Percentiles rank a stretch among this genome's conserved stretches.
Evolutionary conservation across 176 grass and related monocot species (phyloP).

Genomic region (Sorghum bicolor): Sorghum_bicolor_NCBIv3 NC_012876.2:7590501-7591000

Average conservation of each 20-base stretch:
- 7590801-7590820: not conserved
- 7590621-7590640: conserved; percentile 31
- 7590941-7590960: conserved; percentile 13
- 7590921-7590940: not conserved
- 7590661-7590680: conserved; percentile 17
- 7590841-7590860: not conserved
- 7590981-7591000: not conserved
- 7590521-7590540: conserved; percentile 38
- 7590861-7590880: conserved; percentile 4
- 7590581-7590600: conserved; percentile 27
- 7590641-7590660: not conserved
- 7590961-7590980: not conserved
- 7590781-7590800: not conserved
- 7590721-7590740: not conserved
- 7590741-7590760: too few species aligned
- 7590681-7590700: conserved; percentile 1
- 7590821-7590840: not conserved
- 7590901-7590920: not conserved
- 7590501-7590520: conserved; percentile 44
- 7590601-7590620: conserved; percentile 32
- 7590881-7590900: not conserved
- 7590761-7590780: too few species aligned
- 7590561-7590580: conserved; percentile 35
- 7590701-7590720: not conserved
- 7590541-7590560: conserved; percentile 46